Conservation (phyloP, 202 grass and related monocot genomes). For the Musa balbisiana region DNA sequence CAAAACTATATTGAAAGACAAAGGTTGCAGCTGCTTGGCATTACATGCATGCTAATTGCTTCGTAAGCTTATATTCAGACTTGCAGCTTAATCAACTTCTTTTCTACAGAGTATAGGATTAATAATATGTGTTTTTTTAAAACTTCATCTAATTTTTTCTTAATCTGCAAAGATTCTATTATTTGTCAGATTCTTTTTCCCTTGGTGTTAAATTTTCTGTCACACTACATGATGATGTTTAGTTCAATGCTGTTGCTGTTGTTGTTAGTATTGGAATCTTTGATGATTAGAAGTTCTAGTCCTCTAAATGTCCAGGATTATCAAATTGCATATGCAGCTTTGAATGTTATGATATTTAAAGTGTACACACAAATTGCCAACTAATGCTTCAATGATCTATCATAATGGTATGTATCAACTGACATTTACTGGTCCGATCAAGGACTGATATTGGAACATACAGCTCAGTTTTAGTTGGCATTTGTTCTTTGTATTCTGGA, state of each 20-base stretch:
- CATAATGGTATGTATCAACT: too few relatives aligned
- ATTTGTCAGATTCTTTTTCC: neutral
- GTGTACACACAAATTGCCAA: too few relatives aligned
- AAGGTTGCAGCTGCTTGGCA: slow-evolving; percentile 79
- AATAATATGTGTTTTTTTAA: neutral
- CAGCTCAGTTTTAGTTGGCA: too few relatives aligned
- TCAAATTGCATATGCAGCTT: too few relatives aligned
- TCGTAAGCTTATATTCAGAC: slow-evolving; percentile 54
- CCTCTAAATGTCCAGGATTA: too few relatives aligned
- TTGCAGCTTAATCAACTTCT: slow-evolving; percentile 17
- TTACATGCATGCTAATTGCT: slow-evolving; percentile 96
- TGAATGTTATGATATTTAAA: too few relatives aligned
- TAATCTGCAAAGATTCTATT: neutral
- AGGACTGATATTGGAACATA: too few relatives aligned
- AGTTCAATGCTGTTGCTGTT: neutral
- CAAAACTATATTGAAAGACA: slow-evolving; percentile 55
- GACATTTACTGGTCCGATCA: too few relatives aligned
- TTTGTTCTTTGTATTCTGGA: too few relatives aligned
- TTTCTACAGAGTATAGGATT: neutral
- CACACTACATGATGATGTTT: neutral
- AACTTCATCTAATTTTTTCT: neutral
- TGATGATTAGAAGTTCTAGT: too few relatives aligned
- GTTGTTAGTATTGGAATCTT: neutral
- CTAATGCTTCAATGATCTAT: too few relatives aligned
- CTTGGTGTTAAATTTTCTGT: neutral